Percentiles rank a stretch among this genome's conserved stretches.
Evolutionary conservation across 1,284 basidiomycete species (phyloP).

Genomic region (Malassezia obtusa): DNA sequence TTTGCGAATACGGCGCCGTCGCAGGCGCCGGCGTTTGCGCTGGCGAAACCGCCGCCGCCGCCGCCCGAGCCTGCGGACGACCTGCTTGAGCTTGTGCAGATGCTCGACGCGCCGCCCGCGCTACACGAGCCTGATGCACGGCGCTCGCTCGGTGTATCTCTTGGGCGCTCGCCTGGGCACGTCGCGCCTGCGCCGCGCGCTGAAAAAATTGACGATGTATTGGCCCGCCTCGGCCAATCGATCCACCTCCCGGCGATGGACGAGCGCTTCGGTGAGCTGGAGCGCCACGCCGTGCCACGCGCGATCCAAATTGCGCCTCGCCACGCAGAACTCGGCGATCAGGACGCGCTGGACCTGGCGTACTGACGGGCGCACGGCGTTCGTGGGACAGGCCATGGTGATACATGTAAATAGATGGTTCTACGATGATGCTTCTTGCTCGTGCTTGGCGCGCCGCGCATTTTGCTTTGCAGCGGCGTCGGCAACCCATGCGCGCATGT

Average conservation of each 20-base stretch:
- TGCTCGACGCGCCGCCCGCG: constrained; percentile 11
- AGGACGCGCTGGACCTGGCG: too few species aligned
- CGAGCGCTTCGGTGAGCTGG: background rate
- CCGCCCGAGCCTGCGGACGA: background rate
- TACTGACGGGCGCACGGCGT: too few species aligned
- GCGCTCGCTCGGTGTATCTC: background rate
- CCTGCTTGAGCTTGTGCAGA: constrained; percentile 9
- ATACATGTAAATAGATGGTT: too few species aligned
- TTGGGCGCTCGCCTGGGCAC: too few species aligned
- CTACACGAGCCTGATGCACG: background rate
- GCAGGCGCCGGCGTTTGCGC: constrained; percentile 8
- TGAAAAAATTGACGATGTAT: constrained; percentile 7
- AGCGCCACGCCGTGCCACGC: background rate
- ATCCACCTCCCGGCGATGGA: constrained; percentile 4
- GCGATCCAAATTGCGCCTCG: too few species aligned
- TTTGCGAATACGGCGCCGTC: constrained; percentile 10
- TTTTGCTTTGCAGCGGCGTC: constrained; percentile 12
- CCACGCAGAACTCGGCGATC: too few species aligned
- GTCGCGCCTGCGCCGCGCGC: background rate
- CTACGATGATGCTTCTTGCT: background rate
- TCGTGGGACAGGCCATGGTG: too few species aligned
- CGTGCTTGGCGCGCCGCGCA: background rate
- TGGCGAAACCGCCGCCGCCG: background rate
- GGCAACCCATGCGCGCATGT: constrained; percentile 47
- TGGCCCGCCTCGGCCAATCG: constrained; percentile 5